A percentile compares a stretch with the other conserved stretches of the same genome.
phyloP scores from a whole-genome alignment of 345 rosid genomes.

The Murraya paniculata region DNA sequence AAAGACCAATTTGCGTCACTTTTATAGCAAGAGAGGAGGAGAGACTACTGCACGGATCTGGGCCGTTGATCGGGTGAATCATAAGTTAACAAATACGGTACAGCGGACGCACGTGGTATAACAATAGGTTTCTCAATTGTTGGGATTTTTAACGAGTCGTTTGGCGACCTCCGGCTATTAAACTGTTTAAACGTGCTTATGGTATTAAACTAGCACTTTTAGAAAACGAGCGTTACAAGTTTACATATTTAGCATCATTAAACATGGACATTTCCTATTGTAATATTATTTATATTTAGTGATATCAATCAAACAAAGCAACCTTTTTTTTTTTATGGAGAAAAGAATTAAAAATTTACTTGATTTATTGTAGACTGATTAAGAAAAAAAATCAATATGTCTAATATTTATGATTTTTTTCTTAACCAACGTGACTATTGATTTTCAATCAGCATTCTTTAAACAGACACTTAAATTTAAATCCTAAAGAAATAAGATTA shows the following conservation, averaged over 20 bases:
- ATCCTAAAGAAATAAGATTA: no score
- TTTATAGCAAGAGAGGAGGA: slow-evolving; percentile 15
- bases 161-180: slow-evolving; percentile 4
- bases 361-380: neutral
- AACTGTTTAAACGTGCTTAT: neutral
- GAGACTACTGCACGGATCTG: slow-evolving; percentile 13
- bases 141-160: neutral
- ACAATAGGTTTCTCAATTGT: neutral
- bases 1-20: neutral
- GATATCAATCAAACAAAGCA: no score
- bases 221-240: neutral
- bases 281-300: no score
- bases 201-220: neutral
- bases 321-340: no score
- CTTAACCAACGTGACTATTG: no score
- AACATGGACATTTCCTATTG: neutral
- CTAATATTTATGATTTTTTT: neutral
- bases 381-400: neutral
- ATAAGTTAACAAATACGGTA: neutral
- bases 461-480: no score
- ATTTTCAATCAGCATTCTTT: no score
- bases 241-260: neutral
- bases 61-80: slow-evolving; percentile 23
- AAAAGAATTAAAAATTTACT: neutral
- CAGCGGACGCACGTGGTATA: slow-evolving; percentile 13